Evolutionary conservation across 2,329 filamentous ascomycete genomes (phyloP), one percentile per base, ranked within the genome.

Genomic region (Esteya vermicola): DNA sequence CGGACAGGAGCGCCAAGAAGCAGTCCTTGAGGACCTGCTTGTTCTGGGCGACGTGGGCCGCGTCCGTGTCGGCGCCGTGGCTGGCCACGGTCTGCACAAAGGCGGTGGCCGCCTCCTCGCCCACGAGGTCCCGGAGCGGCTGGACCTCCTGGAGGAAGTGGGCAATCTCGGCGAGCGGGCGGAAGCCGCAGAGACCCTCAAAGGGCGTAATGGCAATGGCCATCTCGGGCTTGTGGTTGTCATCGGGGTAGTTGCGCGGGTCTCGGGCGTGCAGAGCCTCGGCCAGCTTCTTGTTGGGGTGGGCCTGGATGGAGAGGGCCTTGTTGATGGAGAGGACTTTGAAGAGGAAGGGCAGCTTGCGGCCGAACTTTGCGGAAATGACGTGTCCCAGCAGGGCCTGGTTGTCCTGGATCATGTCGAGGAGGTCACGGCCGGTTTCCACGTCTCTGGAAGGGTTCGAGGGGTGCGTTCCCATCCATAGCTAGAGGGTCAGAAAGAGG

Each of bases 171-270:
- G 64, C 67, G 19, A 95, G 67, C 0, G 91, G 91, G 9, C 91
- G 76, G 68, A 98, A 98, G 26, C 91, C 91, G 53, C 91, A 98
- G 26, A 98, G 73, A 1, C 91, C 91, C 57, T 96, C 89, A 50
- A 98, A 98, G 0, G 85, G 81, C 1, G 91, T 96, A 52, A 98
- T 81, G 46, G 91, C 91, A 58, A 98, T 94, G 46, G 91, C 88
- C 91, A 98, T 98, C 63, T 98, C 91, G 26, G 91, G 91, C 65
- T 98, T 98, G 70, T 98, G 91, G 65, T 98, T 98, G 66, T 96
- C 89, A 67, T 98, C 86, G 43, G 89, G 91, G 57, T 98, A 98
- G 67, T 98, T 93, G 62, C 85, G 85, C 36, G 86, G 73, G 55
- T 98, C 89, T 47, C 72, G 77, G 30, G 78, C 74, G 58, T 96